phyloP scores from a whole-genome alignment of 495 filamentous ascomycete genomes.

The Penicillium cinerascens region DNA sequence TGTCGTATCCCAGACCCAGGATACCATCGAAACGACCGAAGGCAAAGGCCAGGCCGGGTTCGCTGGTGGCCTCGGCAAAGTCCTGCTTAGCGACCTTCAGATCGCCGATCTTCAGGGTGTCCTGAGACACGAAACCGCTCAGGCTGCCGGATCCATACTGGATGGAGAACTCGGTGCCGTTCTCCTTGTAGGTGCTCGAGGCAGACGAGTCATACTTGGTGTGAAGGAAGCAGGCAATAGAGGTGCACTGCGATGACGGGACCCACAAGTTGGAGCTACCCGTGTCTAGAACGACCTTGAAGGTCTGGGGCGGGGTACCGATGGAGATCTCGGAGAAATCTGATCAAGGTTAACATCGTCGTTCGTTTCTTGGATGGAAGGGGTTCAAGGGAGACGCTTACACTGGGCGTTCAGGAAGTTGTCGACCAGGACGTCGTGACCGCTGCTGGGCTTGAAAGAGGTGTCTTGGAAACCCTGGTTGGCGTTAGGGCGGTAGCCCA shows the following conservation, averaged over 20 bases:
- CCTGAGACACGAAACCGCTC: conserved; percentile 89
- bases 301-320: conserved; percentile 86
- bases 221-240: conserved; percentile 98
- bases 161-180: conserved; percentile 90
- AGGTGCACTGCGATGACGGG: conserved; percentile 82
- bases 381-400: conserved; percentile 43
- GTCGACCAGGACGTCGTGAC: conserved; percentile 82
- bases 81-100: conserved; percentile 79
- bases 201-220: conserved; percentile 88
- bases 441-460: conserved; percentile 59
- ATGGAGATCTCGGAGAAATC: conserved; percentile 96
- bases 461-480: conserved; percentile 74
- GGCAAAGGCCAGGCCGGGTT: conserved; percentile 95
- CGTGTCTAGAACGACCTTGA: conserved; percentile 98
- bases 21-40: conserved; percentile 99
- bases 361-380: not conserved
- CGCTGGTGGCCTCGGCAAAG: conserved; percentile 91
- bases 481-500: conserved; percentile 72
- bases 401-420: conserved; percentile 99
- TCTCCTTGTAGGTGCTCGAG: conserved; percentile 90
- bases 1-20: conserved; percentile 89
- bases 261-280: conserved; percentile 99
- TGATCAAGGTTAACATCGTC: conserved; percentile 35
- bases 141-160: conserved; percentile 93
- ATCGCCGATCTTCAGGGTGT: conserved; percentile 83